These are phyloP conservation scores for Aureobasidium sp. DNA, from an alignment of 2,329 filamentous ascomycete species.

Conservation along the genomic window DNA sequence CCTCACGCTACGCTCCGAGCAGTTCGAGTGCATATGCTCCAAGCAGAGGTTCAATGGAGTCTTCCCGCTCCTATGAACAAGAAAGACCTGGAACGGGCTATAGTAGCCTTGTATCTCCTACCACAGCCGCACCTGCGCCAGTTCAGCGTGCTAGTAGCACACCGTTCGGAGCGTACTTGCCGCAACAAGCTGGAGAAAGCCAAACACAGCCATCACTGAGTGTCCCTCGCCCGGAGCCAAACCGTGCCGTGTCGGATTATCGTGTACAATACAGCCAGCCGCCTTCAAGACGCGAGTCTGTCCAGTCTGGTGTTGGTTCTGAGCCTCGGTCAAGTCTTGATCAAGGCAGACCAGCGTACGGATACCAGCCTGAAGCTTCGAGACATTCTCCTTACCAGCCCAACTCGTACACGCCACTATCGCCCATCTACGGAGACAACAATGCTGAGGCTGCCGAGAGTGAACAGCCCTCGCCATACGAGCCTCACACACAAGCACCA, in stretches of 20 bases:
- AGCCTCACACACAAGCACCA: neutral
- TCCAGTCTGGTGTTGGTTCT: conserved; percentile 17
- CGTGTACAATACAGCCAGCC: conserved; percentile 22
- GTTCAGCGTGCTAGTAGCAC: conserved; percentile 16
- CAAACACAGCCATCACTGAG: conserved; percentile 19
- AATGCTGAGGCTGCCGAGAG: neutral
- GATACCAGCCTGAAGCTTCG: conserved; percentile 16
- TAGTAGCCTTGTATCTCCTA: conserved; percentile 7
- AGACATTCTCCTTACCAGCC: conserved; percentile 8
- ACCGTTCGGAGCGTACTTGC: conserved; percentile 15
- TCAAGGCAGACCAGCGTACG: conserved; percentile 9
- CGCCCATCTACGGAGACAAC: conserved; percentile 4
- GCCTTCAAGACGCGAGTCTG: conserved; percentile 26
- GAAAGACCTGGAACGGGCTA: conserved; percentile 17
- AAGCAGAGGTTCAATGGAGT: conserved; percentile 15
- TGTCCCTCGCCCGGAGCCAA: conserved; percentile 24
- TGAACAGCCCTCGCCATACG: neutral
- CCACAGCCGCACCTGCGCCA: conserved; percentile 3
- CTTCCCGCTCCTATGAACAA: conserved; percentile 15
- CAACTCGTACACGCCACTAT: neutral
- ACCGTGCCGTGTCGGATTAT: conserved; percentile 26
- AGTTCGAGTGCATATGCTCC: conserved; percentile 15
- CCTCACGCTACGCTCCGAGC: conserved; percentile 15
- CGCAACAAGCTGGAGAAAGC: conserved; percentile 15
- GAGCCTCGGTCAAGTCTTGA: conserved; percentile 14